Conservation (phyloP, 2,329 filamentous ascomycete genomes). For the Cytospora paraplurivora region DNA sequence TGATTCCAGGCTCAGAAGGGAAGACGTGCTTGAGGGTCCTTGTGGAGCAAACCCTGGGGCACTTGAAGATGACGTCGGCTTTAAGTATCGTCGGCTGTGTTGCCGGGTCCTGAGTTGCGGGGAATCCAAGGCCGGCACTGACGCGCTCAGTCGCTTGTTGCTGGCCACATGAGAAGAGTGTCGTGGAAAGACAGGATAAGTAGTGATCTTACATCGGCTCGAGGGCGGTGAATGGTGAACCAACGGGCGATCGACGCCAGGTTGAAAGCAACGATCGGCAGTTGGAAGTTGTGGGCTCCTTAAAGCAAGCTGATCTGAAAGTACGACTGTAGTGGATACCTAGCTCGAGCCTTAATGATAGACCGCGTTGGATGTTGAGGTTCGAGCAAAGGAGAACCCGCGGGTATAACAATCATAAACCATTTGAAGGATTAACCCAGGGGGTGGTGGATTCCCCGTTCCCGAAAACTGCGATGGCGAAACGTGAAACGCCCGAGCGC, state of each 20-base stretch:
- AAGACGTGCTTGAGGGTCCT: not conserved
- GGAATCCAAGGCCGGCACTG: conserved; percentile 1
- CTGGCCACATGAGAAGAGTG: not conserved
- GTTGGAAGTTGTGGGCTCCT: not conserved
- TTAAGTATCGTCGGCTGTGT: conserved; percentile 11
- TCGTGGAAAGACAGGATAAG: not conserved
- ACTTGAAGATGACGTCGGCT: conserved; percentile 9
- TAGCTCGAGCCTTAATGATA: not conserved
- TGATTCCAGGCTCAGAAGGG: not conserved
- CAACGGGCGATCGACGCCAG: conserved; percentile 13
- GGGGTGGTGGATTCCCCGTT: not conserved
- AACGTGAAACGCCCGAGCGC: not conserved
- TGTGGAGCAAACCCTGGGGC: conserved; percentile 10
- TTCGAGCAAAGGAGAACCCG: too few species aligned
- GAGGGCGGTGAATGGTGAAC: not conserved
- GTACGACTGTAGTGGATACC: not conserved
- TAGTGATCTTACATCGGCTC: not conserved
- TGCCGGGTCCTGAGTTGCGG: conserved; percentile 7
- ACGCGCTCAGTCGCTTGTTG: not conserved
- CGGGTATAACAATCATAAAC: not conserved
- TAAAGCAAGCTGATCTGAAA: not conserved
- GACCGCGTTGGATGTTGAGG: not conserved
- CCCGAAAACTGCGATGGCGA: not conserved
- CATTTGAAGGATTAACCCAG: not conserved
- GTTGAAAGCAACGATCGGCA: not conserved